phyloP scores from a whole-genome alignment of 2,329 filamentous ascomycete species.

The Apiospora malaysiana region DNA sequence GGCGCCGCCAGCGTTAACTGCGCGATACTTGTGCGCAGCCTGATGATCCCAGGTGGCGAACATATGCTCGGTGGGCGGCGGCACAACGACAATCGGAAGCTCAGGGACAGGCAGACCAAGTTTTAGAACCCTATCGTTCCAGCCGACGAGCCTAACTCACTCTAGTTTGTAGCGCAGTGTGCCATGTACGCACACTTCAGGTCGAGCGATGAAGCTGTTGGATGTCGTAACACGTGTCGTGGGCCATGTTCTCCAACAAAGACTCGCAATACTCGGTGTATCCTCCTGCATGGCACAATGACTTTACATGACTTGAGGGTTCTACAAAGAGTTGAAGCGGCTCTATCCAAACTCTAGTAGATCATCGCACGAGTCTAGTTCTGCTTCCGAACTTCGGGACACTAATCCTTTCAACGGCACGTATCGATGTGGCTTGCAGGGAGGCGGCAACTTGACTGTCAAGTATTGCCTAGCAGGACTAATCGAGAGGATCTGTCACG shows the following conservation, averaged over 20 bases:
- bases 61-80: slow-evolving; percentile 29
- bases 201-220: background rate
- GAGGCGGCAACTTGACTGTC: slow-evolving; percentile 23
- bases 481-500: slow-evolving; percentile 28
- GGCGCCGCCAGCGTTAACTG: background rate
- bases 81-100: slow-evolving; percentile 32
- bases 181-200: slow-evolving; percentile 21
- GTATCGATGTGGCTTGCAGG: background rate
- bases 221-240: background rate
- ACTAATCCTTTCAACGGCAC: slow-evolving; percentile 1
- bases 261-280: too few relatives aligned
- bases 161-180: slow-evolving; percentile 31
- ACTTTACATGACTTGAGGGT: background rate
- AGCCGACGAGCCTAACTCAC: slow-evolving; percentile 26
- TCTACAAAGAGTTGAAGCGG: background rate
- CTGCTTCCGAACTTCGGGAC: background rate
- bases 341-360: background rate
- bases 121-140: slow-evolving; percentile 32
- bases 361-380: too few relatives aligned
- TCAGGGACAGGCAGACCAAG: slow-evolving; percentile 26
- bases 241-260: background rate
- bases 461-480: slow-evolving; percentile 32
- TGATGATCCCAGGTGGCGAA: background rate
- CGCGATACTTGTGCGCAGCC: background rate
- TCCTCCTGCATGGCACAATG: background rate